Evolutionary conservation across 75 land plant species (phyloP).

Genomic region (Cupressus sempervirens): DNA sequence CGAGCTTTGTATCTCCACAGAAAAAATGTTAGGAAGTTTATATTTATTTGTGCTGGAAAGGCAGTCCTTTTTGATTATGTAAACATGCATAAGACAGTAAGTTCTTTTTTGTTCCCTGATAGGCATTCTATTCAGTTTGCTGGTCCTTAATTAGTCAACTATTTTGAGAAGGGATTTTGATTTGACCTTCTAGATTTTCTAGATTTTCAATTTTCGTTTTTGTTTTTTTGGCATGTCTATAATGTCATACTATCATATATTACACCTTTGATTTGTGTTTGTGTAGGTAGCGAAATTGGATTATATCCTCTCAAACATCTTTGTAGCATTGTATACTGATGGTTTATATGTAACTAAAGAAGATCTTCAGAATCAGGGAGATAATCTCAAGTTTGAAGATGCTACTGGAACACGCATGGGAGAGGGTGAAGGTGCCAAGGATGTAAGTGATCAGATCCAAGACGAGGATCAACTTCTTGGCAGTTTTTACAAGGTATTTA

Average conservation of each 20-base stretch:
- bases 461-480: constrained; percentile 95
- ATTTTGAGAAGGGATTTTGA: neutral
- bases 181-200: constrained; percentile 7
- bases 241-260: neutral
- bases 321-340: constrained; percentile 52
- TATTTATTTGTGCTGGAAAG: constrained; percentile 35
- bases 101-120: constrained; percentile 1
- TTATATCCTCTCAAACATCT: constrained; percentile 38
- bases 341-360: constrained; percentile 63
- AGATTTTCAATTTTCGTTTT: too few species aligned
- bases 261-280: neutral
- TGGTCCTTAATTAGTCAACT: neutral
- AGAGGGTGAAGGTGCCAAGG: constrained; percentile 85
- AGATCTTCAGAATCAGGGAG: constrained; percentile 30
- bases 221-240: neutral
- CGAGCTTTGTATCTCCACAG: constrained; percentile 9
- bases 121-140: neutral
- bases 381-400: constrained; percentile 28
- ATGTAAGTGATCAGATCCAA: constrained; percentile 91
- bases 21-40: constrained; percentile 27
- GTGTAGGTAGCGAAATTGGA: constrained; percentile 47
- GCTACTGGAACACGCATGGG: constrained; percentile 96
- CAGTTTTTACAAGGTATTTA: constrained; percentile 53
- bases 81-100: constrained; percentile 60
- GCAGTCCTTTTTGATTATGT: constrained; percentile 59